Evolutionary conservation across 345 rosid species (phyloP).

Genomic region (Raphanus sativus): DNA sequence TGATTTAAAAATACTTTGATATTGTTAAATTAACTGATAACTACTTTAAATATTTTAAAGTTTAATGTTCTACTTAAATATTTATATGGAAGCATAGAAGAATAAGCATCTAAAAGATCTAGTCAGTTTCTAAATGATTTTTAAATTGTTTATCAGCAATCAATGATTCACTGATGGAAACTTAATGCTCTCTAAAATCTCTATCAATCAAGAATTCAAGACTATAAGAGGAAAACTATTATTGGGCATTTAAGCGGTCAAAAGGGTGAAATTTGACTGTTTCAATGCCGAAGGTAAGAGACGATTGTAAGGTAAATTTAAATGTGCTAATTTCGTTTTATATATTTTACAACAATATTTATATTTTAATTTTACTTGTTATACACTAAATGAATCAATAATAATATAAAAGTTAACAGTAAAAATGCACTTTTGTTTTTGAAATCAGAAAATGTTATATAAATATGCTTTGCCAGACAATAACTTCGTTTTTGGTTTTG

Average conservation of each 20-base stretch:
- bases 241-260: background rate
- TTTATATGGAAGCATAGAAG: background rate
- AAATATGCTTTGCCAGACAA: background rate
- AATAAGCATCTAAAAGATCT: background rate
- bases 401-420: background rate
- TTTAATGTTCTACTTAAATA: background rate
- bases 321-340: background rate
- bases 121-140: background rate
- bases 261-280: background rate
- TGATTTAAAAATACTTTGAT: background rate
- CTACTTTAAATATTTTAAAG: background rate
- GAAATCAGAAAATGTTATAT: background rate
- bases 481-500: background rate
- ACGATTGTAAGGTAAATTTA: background rate
- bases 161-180: background rate
- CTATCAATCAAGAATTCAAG: background rate
- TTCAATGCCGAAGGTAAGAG: background rate
- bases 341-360: background rate
- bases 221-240: background rate
- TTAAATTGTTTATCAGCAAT: background rate
- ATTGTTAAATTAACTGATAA: background rate
- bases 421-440: background rate
- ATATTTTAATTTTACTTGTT: background rate
- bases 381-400: background rate
- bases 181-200: background rate